Evolutionary conservation across 2,329 filamentous ascomycete species (phyloP).

Genomic region (Chaetomiaceae sp.): DNA sequence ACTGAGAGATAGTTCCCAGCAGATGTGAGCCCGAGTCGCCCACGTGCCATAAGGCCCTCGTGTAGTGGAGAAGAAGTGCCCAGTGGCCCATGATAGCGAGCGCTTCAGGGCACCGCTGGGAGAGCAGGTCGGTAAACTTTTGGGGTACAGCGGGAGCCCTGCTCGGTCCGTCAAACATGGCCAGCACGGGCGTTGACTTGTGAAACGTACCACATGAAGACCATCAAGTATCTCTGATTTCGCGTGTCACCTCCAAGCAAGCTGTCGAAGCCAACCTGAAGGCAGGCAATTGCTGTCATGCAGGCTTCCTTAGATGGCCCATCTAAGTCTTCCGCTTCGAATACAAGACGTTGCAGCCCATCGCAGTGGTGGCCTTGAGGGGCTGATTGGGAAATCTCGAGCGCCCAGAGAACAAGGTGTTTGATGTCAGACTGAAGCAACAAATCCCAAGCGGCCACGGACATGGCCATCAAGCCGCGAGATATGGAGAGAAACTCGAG

Average conservation of each 20-base stretch:
- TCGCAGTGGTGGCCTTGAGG: slow-evolving; percentile 21
- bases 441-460: slow-evolving; percentile 22
- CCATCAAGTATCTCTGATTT: slow-evolving; percentile 22
- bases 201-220: slow-evolving; percentile 28
- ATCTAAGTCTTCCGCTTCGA: slow-evolving; percentile 13
- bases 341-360: slow-evolving; percentile 16
- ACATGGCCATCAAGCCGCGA: slow-evolving; percentile 24
- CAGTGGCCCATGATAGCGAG: slow-evolving; percentile 48
- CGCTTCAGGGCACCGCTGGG: slow-evolving; percentile 37
- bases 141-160: slow-evolving; percentile 26
- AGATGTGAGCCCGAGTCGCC: slow-evolving; percentile 28
- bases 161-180: background rate
- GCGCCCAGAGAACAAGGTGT: slow-evolving; percentile 22
- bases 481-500: slow-evolving; percentile 39
- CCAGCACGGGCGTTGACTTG: background rate
- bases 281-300: slow-evolving; percentile 14
- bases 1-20: slow-evolving; percentile 27
- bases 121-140: slow-evolving; percentile 35
- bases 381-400: slow-evolving; percentile 13
- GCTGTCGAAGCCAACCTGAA: slow-evolving; percentile 26
- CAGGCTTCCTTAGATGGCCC: slow-evolving; percentile 16
- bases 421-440: slow-evolving; percentile 24
- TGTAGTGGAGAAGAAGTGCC: slow-evolving; percentile 44
- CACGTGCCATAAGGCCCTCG: slow-evolving; percentile 39
- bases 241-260: slow-evolving; percentile 12